Conservation (phyloP, 2,329 filamentous ascomycete genomes). For the Trichoderma sp. region DNA sequence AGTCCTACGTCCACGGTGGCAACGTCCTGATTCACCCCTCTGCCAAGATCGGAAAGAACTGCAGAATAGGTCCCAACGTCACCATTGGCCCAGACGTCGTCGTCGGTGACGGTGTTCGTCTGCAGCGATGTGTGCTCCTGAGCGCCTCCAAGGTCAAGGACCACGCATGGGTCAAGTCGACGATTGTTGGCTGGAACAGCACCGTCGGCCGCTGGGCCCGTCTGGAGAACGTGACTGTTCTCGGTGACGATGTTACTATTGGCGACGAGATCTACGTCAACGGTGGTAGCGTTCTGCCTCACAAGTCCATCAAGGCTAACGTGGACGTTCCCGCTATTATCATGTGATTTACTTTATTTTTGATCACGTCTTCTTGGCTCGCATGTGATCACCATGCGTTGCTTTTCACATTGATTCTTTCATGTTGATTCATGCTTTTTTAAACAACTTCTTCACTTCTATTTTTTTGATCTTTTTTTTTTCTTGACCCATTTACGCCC, state of each 20-base stretch:
- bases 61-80: constrained; percentile 95
- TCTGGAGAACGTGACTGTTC: constrained; percentile 95
- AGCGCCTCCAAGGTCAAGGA: constrained; percentile 94
- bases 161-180: constrained; percentile 98
- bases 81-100: constrained; percentile 92
- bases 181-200: constrained; percentile 98
- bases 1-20: constrained; percentile 83
- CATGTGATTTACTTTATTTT: constrained; percentile 48
- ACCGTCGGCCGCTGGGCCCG: constrained; percentile 93
- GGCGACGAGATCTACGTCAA: constrained; percentile 99
- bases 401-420: neutral
- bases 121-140: constrained; percentile 89
- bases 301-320: constrained; percentile 99
- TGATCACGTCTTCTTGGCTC: neutral
- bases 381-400: neutral
- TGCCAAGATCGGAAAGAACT: constrained; percentile 97
- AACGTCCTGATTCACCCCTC: constrained; percentile 94
- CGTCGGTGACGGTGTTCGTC: constrained; percentile 86
- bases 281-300: constrained; percentile 87
- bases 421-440: neutral
- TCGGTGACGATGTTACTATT: constrained; percentile 96
- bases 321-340: constrained; percentile 76
- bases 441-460: neutral
- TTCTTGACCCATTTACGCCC: constrained; percentile 1
- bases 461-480: neutral